These are phyloP conservation scores for Tricholoma saponaceum DNA, from an alignment of 768 basidiomycete genomes.

Conservation along the genomic window DNA sequence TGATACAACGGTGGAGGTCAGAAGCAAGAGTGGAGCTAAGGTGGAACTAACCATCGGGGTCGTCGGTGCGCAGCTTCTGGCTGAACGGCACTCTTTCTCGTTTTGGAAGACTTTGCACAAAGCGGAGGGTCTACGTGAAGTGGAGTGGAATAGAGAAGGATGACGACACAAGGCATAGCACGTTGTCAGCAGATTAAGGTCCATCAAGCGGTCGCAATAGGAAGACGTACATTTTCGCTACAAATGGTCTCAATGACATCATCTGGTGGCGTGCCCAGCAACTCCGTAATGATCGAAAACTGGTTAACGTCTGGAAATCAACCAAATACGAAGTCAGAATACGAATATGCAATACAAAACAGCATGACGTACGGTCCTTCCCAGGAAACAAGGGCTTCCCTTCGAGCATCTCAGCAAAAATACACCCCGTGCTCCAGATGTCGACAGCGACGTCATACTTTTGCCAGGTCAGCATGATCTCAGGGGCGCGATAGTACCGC, in stretches of 20 bases:
- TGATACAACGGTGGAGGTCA: background rate
- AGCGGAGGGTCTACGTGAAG: constrained; percentile 83
- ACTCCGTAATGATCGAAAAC: constrained; percentile 98
- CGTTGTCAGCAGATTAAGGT: background rate
- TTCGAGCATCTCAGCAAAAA: constrained; percentile 99
- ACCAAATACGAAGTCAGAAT: constrained; percentile 9
- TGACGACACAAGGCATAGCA: constrained; percentile 6
- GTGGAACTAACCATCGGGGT: constrained; percentile 68
- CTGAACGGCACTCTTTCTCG: constrained; percentile 93
- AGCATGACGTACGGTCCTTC: constrained; percentile 85
- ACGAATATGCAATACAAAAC: constrained; percentile 1
- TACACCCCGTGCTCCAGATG: constrained; percentile 99
- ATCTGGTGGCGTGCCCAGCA: constrained; percentile 97
- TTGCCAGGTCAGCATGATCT: constrained; percentile 99
- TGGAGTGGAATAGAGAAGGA: constrained; percentile 3
- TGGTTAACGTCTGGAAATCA: constrained; percentile 88
- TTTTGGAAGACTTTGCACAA: constrained; percentile 97
- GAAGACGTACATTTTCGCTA: constrained; percentile 81
- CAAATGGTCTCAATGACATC: constrained; percentile 99
- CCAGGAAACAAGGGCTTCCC: constrained; percentile 99
- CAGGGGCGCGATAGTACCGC: constrained; percentile 96
- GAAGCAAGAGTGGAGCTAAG: background rate
- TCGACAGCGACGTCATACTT: constrained; percentile 99
- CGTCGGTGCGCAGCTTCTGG: constrained; percentile 86
- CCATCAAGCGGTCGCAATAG: constrained; percentile 7